Evolutionary conservation across 805 yeast species (phyloP).

Genomic region (Scheffersomyces amazonensis): DNA sequence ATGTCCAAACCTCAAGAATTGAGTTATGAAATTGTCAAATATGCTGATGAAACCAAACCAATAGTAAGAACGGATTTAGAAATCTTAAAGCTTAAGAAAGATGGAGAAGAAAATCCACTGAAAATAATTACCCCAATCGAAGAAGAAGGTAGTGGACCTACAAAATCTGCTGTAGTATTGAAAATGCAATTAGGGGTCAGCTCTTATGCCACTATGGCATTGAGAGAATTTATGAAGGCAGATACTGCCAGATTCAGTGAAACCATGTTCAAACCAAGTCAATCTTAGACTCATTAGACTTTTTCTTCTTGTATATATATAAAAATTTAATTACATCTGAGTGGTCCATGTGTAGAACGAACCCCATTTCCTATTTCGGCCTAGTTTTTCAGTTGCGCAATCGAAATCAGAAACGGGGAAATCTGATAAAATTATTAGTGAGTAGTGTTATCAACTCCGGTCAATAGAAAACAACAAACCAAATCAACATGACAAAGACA

Average conservation of each 20-base stretch:
- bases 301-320: background rate
- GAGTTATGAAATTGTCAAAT: constrained; percentile 60
- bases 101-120: constrained; percentile 15
- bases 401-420: background rate
- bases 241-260: constrained; percentile 51
- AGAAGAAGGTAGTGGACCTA: constrained; percentile 27
- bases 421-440: no score
- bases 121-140: constrained; percentile 26
- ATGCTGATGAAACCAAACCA: constrained; percentile 61
- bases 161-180: constrained; percentile 66
- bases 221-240: constrained; percentile 82
- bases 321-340: no score
- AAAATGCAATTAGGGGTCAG: constrained; percentile 79
- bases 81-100: constrained; percentile 30
- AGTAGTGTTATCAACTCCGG: background rate
- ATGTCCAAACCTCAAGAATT: constrained; percentile 64
- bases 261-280: constrained; percentile 1
- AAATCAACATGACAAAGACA: constrained; percentile 1
- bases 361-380: no score
- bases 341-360: no score
- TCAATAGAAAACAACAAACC: background rate
- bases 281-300: background rate
- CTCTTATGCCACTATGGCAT: constrained; percentile 96
- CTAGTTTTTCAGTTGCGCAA: background rate
- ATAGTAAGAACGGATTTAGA: constrained; percentile 75